These are phyloP conservation scores for Colletotrichum camelliae DNA, from an alignment of 2,329 filamentous ascomycete genomes.

Conservation along the genomic window DNA sequence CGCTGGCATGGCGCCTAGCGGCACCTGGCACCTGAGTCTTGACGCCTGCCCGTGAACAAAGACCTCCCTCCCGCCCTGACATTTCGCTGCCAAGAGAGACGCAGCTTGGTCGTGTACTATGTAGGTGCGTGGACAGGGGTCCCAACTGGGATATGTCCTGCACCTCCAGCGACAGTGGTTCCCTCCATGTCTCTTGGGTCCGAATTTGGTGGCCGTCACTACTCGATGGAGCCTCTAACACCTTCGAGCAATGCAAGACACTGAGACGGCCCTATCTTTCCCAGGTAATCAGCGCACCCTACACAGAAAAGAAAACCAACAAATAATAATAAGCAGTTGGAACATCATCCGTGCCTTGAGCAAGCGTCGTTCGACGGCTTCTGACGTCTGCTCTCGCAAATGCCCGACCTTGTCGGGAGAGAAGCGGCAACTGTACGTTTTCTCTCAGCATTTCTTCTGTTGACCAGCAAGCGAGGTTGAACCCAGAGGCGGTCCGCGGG, in stretches of 20 bases:
- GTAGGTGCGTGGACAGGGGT: constrained; percentile 17
- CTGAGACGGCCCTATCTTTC: neutral
- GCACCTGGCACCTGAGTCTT: neutral
- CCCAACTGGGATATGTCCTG: neutral
- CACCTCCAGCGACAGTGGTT: neutral
- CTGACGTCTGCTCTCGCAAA: constrained; percentile 11
- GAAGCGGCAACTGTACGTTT: neutral
- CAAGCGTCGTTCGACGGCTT: neutral
- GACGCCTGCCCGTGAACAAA: neutral
- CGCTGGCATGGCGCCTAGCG: neutral
- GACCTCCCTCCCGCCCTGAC: constrained; percentile 15
- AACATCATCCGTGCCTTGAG: neutral
- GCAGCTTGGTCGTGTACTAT: neutral
- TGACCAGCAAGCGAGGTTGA: neutral
- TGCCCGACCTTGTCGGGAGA: neutral
- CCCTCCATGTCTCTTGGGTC: neutral
- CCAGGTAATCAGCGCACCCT: neutral
- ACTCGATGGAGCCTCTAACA: neutral
- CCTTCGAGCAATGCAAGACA: neutral
- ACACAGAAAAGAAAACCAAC: neutral
- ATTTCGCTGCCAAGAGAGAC: constrained; percentile 5
- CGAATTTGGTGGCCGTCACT: neutral
- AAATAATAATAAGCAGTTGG: neutral
- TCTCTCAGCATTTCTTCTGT: neutral
- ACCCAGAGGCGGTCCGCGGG: neutral